A percentile compares a stretch with the other conserved stretches of the same genome.
Evolutionary conservation across 768 basidiomycete genomes (phyloP).

Genomic region (Leccinum boreale): DNA sequence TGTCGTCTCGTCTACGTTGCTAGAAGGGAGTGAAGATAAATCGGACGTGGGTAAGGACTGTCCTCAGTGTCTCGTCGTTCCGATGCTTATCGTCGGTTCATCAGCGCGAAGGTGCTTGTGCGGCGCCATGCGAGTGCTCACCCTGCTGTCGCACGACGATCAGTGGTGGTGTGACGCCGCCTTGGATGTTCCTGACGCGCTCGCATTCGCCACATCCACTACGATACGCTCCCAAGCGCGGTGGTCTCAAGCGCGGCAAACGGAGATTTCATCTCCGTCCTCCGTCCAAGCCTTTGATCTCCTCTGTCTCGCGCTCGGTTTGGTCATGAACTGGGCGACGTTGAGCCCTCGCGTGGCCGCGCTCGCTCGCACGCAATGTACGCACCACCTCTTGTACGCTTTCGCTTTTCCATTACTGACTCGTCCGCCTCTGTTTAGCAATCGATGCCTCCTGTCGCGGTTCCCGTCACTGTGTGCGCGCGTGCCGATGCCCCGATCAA

Average conservation of each 20-base stretch:
- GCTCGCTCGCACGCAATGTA: constrained; percentile 48
- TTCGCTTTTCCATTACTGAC: not conserved
- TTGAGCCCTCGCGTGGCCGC: constrained; percentile 46
- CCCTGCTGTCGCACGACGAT: constrained; percentile 67
- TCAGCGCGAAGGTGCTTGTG: constrained; percentile 51
- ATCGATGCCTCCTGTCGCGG: constrained; percentile 51
- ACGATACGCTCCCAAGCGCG: constrained; percentile 39
- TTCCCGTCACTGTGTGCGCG: constrained; percentile 43
- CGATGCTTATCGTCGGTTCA: not conserved
- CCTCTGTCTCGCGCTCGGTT: constrained; percentile 69
- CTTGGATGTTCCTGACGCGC: constrained; percentile 42
- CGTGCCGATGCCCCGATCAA: constrained; percentile 50
- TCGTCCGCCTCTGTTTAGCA: constrained; percentile 33
- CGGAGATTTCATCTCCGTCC: constrained; percentile 2
- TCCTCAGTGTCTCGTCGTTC: not conserved
- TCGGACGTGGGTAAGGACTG: constrained; percentile 18
- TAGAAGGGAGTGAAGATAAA: constrained; percentile 21
- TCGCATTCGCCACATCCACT: constrained; percentile 47
- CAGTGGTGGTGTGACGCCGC: constrained; percentile 52
- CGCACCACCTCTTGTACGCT: constrained; percentile 16
- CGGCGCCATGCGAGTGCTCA: constrained; percentile 59
- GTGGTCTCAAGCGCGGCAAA: constrained; percentile 14
- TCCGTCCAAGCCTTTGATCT: constrained; percentile 55
- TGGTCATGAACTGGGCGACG: constrained; percentile 76
- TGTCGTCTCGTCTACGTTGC: constrained; percentile 43